Evolutionary conservation across 768 basidiomycete species (phyloP).

Genomic region (Hemileccinum rubropunctum): DNA sequence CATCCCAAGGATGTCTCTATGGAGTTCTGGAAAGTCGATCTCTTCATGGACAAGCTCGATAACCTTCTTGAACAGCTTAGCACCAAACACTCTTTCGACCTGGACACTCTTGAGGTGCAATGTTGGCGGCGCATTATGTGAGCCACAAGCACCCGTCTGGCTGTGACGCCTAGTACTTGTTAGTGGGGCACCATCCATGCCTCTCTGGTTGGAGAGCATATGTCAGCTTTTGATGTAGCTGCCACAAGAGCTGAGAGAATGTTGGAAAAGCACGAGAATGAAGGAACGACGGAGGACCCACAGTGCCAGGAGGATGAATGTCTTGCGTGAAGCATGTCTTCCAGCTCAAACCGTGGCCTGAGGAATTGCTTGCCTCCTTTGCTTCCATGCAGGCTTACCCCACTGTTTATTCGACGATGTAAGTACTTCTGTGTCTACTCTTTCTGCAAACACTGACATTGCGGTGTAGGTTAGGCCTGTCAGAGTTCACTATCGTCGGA

Average conservation of each 20-base stretch:
- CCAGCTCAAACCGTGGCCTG: slow-evolving; percentile 32
- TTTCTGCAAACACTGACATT: no score
- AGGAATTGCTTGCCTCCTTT: slow-evolving; percentile 30
- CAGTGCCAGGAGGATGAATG: slow-evolving; percentile 34
- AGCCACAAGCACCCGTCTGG: slow-evolving; percentile 37
- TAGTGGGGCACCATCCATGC: slow-evolving; percentile 32
- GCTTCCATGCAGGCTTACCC: slow-evolving; percentile 26
- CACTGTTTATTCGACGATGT: slow-evolving; percentile 36
- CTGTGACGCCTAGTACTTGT: slow-evolving; percentile 36
- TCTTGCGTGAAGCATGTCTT: slow-evolving; percentile 37
- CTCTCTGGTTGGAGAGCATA: slow-evolving; percentile 25
- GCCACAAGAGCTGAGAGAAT: slow-evolving; percentile 25
- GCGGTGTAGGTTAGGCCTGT: no score
- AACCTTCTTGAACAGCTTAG: slow-evolving; percentile 44
- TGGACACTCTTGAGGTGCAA: slow-evolving; percentile 59
- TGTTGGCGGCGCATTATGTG: slow-evolving; percentile 43
- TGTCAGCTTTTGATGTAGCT: slow-evolving; percentile 25
- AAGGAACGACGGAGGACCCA: slow-evolving; percentile 29
- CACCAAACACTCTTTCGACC: slow-evolving; percentile 38
- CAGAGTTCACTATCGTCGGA: slow-evolving; percentile 40
- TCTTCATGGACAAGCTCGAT: slow-evolving; percentile 54
- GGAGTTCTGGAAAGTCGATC: slow-evolving; percentile 43
- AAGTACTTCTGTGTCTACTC: no score
- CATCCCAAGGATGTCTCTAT: slow-evolving; percentile 29
- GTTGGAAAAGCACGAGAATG: slow-evolving; percentile 31